A percentile compares a stretch with the other conserved stretches of the same genome.
Evolutionary conservation across 1,139 yeast genomes (phyloP).

Genomic region (Chernovozyma aurita): DNA sequence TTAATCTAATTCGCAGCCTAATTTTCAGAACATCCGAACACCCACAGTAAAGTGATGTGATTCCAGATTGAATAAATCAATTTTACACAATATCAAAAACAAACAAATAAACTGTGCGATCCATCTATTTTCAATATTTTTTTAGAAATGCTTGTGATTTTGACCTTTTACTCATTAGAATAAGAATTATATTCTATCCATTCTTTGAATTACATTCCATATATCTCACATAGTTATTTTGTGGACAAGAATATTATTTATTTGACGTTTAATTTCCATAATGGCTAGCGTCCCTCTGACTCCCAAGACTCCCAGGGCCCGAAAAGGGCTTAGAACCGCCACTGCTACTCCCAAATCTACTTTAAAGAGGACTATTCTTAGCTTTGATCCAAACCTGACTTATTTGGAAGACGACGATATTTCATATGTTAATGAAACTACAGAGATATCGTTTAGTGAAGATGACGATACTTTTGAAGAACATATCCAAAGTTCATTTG

Average conservation of each 20-base stretch:
- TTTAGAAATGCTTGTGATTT: conserved; percentile 2
- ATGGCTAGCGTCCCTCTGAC: conserved; percentile 6
- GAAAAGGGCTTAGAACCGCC: not conserved
- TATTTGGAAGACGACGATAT: conserved; percentile 38
- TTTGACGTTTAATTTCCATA: no score
- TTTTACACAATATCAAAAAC: conserved; percentile 5
- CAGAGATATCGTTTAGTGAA: conserved; percentile 15
- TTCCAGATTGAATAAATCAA: no score
- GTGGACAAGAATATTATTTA: no score
- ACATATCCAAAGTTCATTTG: not conserved
- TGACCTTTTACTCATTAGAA: no score
- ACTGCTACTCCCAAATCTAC: conserved; percentile 4
- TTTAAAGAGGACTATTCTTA: conserved; percentile 18
- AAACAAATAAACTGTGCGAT: conserved; percentile 1
- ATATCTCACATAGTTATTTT: no score
- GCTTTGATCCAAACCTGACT: conserved; percentile 25
- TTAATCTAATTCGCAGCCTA: no score
- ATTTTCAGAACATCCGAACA: no score
- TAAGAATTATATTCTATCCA: no score
- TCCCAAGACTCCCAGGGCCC: conserved; percentile 2
- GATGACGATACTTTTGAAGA: conserved; percentile 14
- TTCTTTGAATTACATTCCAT: no score
- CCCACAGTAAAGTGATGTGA: no score
- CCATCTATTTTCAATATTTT: no score
- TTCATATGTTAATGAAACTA: conserved; percentile 27